Evolutionary conservation across 257 asterid genomes (phyloP), one percentile per base, ranked within the genome.

Genomic region (Solanum virginianum): DNA sequence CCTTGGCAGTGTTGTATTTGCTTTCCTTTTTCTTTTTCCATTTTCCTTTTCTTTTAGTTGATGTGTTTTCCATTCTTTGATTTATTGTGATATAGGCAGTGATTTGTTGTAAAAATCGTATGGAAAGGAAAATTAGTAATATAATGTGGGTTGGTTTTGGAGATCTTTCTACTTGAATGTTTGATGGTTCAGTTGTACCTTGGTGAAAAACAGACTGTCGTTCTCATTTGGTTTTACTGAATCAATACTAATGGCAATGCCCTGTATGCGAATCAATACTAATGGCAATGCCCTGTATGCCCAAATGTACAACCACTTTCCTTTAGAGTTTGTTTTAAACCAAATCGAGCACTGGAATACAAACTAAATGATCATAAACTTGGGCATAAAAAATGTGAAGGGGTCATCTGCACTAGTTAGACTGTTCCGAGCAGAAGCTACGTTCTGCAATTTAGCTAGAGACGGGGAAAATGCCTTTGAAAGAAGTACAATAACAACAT

Each of bases 31-130:
- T 43, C 71, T 66, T 36, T 87, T 43, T 43, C 7, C 47, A 1
- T n/a, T 45, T 45, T 59, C 66, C 68, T 74, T 63, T 41, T 87
- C 53, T 24, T 85, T 83, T 56, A 80, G 84, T 85, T 84, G 84
- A 56, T 59, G 84, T 63, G 89, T 53, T 80, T 86, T 82, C 85
- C 85, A 84, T 86, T 91, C 53, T 20, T 89, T 85, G 56, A 83
- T 90, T 85, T 53, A 11, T 84, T 88, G 77, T 60, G 47, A 36
- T 36, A 4, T 36, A 62, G 83, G 51, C 72, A 63, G 75, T 59
- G 60, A 43, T 82, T 43, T 62, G 18, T 57, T 62, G 85, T 82
- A 82, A 16, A 62, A 82, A 82, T 43, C 69, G 11, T 45, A 45
- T 8, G 59, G 16, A 59, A 66, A 22, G 56, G 84, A 55, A 12